Evolutionary conservation across 2,329 filamentous ascomycete genomes (phyloP).

Genomic region (Neofusicoccum sp.): DNA sequence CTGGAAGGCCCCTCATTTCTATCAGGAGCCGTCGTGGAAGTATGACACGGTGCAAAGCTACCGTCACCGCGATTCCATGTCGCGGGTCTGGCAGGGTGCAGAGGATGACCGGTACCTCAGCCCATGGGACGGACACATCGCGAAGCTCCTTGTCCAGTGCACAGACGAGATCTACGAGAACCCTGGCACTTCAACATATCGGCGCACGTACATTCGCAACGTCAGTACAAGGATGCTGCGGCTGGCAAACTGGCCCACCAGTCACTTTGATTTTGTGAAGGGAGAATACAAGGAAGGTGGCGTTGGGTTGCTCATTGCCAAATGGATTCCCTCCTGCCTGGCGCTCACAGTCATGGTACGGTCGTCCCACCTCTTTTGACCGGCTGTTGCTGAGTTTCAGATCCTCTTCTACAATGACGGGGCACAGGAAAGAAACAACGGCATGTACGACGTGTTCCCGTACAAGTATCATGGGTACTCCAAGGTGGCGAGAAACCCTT

Average conservation of each 20-base stretch:
- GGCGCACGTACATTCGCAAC: constrained; percentile 32
- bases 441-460: constrained; percentile 29
- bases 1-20: constrained; percentile 11
- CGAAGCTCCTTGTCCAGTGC: constrained; percentile 32
- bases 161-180: constrained; percentile 34
- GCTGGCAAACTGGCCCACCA: constrained; percentile 33
- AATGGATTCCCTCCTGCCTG: constrained; percentile 30
- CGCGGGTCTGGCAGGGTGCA: not conserved
- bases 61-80: constrained; percentile 3
- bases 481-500: constrained; percentile 30
- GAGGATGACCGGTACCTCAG: constrained; percentile 33
- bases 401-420: constrained; percentile 17
- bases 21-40: constrained; percentile 6
- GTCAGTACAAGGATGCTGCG: constrained; percentile 28
- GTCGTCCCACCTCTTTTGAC: not conserved
- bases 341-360: constrained; percentile 29
- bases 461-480: constrained; percentile 32
- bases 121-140: constrained; percentile 29
- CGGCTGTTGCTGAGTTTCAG: not conserved
- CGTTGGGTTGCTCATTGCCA: constrained; percentile 27
- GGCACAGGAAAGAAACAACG: constrained; percentile 24
- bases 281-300: not conserved
- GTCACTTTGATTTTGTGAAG: constrained; percentile 29
- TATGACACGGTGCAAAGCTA: not conserved
- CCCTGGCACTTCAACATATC: constrained; percentile 27